Evolutionary conservation across 2,329 filamentous ascomycete species (phyloP).

Genomic region (Epichloe uncinata): DNA sequence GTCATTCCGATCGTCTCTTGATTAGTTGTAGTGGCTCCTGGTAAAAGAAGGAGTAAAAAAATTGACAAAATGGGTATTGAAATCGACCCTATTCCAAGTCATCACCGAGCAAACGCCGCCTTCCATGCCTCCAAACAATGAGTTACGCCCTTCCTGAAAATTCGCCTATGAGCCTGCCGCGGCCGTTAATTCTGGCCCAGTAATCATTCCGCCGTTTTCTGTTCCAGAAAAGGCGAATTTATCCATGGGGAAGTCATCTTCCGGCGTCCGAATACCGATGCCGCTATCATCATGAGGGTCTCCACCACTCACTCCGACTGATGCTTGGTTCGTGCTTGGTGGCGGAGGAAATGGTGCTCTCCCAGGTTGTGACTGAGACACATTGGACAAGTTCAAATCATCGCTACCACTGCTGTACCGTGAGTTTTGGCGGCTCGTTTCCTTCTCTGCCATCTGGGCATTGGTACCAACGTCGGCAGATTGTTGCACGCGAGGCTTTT

Average conservation of each 20-base stretch:
- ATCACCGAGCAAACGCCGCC: conserved; percentile 7
- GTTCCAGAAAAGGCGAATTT: conserved; percentile 38
- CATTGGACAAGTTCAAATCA: conserved; percentile 29
- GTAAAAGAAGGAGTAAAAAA: conserved; percentile 2
- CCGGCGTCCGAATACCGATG: conserved; percentile 56
- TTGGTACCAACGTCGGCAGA: conserved; percentile 17
- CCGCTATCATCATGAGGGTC: conserved; percentile 57
- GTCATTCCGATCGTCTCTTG: conserved; percentile 16
- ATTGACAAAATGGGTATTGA: conserved; percentile 5
- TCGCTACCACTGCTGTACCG: conserved; percentile 33
- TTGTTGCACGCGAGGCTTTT: conserved; percentile 26
- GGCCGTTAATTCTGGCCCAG: conserved; percentile 16
- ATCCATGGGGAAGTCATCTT: conserved; percentile 49
- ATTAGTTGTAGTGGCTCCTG: conserved; percentile 7
- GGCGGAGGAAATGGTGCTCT: conserved; percentile 37
- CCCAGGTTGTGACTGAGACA: conserved; percentile 33
- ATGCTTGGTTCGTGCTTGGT: conserved; percentile 29
- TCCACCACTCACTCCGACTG: conserved; percentile 22
- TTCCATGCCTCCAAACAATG: background rate
- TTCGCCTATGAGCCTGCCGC: conserved; percentile 4
- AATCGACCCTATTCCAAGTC: conserved; percentile 4
- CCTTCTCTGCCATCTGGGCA: conserved; percentile 22
- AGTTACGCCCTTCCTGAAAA: background rate
- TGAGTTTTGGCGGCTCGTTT: conserved; percentile 20
- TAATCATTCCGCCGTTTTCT: conserved; percentile 22